A percentile compares a stretch with the other conserved stretches of the same genome.
phyloP scores from a whole-genome alignment of 345 rosid species.

The Rhodomyrtus tomentosa region DNA sequence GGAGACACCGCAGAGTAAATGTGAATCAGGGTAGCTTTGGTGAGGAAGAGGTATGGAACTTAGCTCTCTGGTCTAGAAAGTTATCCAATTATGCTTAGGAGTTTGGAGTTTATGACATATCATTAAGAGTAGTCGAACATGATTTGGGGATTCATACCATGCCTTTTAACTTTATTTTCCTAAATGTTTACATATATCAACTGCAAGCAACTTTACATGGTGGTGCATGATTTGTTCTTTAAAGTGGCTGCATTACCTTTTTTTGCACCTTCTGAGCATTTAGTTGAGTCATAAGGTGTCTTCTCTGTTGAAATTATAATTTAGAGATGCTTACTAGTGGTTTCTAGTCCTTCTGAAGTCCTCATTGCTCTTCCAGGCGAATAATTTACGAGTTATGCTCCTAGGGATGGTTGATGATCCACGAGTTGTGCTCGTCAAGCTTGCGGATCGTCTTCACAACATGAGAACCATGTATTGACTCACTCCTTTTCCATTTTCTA shows the following conservation, averaged over 20 bases:
- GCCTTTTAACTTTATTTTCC: not conserved
- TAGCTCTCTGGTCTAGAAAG: not conserved
- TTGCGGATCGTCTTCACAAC: constrained; percentile 76
- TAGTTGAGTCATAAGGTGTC: not conserved
- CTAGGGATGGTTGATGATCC: constrained; percentile 83
- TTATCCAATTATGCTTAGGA: not conserved
- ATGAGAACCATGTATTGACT: constrained; percentile 66
- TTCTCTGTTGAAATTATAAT: not conserved
- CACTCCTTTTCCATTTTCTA: not conserved
- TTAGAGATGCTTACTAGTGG: not conserved
- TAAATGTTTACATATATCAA: not conserved
- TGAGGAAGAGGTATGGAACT: constrained; percentile 39
- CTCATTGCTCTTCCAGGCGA: constrained; percentile 26
- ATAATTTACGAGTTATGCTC: constrained; percentile 57
- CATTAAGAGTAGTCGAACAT: not conserved
- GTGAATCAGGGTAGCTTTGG: constrained; percentile 35
- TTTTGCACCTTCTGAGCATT: not conserved
- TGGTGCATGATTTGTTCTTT: not conserved
- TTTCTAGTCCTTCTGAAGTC: not conserved
- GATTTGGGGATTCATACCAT: not conserved
- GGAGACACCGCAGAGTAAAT: constrained; percentile 62
- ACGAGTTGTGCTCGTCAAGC: constrained; percentile 71
- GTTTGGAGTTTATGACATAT: not conserved
- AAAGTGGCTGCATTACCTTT: not conserved
- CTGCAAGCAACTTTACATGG: not conserved